Evolutionary conservation across 2,329 filamentous ascomycete species (phyloP).

Genomic region (Colletotrichum sp.): DNA sequence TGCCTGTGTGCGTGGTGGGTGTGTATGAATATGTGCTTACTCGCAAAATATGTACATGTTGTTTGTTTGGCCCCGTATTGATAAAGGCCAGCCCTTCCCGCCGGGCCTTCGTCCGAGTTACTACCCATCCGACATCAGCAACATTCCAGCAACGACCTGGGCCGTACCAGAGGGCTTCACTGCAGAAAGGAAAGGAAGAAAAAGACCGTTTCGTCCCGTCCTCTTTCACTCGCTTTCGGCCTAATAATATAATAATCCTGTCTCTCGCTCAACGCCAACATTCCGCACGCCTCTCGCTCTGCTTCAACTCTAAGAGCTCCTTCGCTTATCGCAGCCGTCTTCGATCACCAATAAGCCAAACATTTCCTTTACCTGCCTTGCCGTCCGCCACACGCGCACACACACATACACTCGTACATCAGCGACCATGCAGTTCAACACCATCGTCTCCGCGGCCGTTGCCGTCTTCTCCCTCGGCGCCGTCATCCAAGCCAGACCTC

Average conservation of each 20-base stretch:
- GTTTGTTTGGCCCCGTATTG: slow-evolving; percentile 6
- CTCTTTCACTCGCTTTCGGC: background rate
- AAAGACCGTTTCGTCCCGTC: background rate
- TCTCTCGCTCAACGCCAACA: background rate
- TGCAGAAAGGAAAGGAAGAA: background rate
- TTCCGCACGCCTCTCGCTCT: background rate
- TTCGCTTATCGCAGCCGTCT: background rate
- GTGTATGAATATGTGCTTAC: background rate
- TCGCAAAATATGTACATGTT: background rate
- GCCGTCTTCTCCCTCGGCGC: slow-evolving; percentile 28
- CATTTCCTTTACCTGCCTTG: background rate
- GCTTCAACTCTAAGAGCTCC: background rate
- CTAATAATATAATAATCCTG: background rate
- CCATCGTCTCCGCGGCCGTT: slow-evolving; percentile 26
- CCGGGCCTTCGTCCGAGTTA: background rate
- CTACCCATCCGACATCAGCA: background rate
- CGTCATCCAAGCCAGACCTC: slow-evolving; percentile 34
- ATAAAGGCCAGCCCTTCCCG: slow-evolving; percentile 5
- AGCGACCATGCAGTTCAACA: slow-evolving; percentile 28
- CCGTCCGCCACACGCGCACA: background rate
- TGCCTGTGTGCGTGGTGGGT: background rate
- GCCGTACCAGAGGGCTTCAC: background rate
- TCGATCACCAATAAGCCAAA: background rate
- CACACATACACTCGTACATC: background rate
- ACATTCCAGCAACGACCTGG: slow-evolving; percentile 1